Conservation (phyloP, 306 rosid species). For the Gastrolobium bilobum region DNA sequence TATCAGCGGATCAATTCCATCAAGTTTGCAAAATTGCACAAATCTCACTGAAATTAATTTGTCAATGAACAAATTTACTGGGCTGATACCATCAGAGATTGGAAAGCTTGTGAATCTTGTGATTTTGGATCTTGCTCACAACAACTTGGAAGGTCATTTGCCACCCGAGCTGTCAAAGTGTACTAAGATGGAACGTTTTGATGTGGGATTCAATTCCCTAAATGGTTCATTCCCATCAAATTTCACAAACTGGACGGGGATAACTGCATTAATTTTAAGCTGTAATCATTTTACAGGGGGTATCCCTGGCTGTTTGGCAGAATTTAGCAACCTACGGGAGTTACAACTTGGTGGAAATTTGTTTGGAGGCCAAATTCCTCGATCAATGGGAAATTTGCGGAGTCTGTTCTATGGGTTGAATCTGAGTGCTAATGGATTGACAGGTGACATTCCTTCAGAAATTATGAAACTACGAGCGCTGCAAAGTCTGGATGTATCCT, state of each 20-base stretch:
- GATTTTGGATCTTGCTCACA: conserved; percentile 62
- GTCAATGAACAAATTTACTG: conserved; percentile 64
- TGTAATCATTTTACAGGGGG: conserved; percentile 74
- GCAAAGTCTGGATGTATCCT: conserved; percentile 65
- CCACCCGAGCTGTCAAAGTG: conserved; percentile 71
- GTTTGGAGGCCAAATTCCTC: conserved; percentile 77
- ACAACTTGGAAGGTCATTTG: conserved; percentile 73
- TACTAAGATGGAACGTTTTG: conserved; percentile 55
- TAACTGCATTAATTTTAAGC: conserved; percentile 58
- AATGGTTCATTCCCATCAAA: conserved; percentile 74
- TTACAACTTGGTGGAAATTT: conserved; percentile 81
- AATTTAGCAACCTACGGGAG: conserved; percentile 55
- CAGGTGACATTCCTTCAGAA: conserved; percentile 68
- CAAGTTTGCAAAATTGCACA: conserved; percentile 70
- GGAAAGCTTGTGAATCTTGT: conserved; percentile 68
- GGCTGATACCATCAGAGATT: conserved; percentile 65
- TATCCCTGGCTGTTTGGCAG: conserved; percentile 64
- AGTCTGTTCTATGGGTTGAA: conserved; percentile 62
- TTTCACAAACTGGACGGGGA: conserved; percentile 66
- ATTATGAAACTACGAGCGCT: conserved; percentile 53
- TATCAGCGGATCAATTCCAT: conserved; percentile 69
- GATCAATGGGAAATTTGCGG: conserved; percentile 65
- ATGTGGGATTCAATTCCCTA: conserved; percentile 76
- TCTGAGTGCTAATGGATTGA: conserved; percentile 75
- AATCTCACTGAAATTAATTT: conserved; percentile 63